phyloP scores from a whole-genome alignment of 805 yeast genomes.

The Schwanniomyces yamadae region DNA sequence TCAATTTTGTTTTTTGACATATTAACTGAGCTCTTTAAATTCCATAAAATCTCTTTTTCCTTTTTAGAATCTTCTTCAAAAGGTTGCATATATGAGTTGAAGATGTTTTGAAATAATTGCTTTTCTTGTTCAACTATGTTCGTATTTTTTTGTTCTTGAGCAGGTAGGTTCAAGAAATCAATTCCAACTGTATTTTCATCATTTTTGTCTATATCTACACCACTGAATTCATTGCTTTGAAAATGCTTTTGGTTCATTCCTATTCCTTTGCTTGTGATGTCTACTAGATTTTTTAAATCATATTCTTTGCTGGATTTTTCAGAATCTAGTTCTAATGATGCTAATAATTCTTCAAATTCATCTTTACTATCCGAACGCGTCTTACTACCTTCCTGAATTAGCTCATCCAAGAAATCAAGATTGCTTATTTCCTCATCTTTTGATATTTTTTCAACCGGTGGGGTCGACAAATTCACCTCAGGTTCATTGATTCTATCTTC shows the following conservation, averaged over 20 bases:
- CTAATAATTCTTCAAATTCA: slow-evolving; percentile 7
- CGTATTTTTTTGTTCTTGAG: not conserved
- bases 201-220: slow-evolving; percentile 11
- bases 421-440: not conserved
- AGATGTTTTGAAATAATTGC: slow-evolving; percentile 22
- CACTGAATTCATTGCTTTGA: slow-evolving; percentile 11
- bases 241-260: slow-evolving; percentile 2
- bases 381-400: not conserved
- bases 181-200: slow-evolving; percentile 15
- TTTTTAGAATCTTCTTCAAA: slow-evolving; percentile 5
- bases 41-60: slow-evolving; percentile 7
- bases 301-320: slow-evolving; percentile 1
- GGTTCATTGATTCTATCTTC: too few species aligned
- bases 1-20: slow-evolving; percentile 7
- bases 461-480: too few species aligned
- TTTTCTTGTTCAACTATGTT: slow-evolving; percentile 20
- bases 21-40: slow-evolving; percentile 11
- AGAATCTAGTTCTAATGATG: slow-evolving; percentile 5
- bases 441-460: too few species aligned
- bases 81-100: slow-evolving; percentile 22
- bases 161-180: slow-evolving; percentile 9
- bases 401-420: not conserved
- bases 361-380: slow-evolving; percentile 2
- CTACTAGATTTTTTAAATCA: slow-evolving; percentile 5
- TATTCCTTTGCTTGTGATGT: not conserved